Base-by-base conservation (phyloP, 2,329 filamentous ascomycete species). In the Aspergillus ochraceoroseus region DNA sequence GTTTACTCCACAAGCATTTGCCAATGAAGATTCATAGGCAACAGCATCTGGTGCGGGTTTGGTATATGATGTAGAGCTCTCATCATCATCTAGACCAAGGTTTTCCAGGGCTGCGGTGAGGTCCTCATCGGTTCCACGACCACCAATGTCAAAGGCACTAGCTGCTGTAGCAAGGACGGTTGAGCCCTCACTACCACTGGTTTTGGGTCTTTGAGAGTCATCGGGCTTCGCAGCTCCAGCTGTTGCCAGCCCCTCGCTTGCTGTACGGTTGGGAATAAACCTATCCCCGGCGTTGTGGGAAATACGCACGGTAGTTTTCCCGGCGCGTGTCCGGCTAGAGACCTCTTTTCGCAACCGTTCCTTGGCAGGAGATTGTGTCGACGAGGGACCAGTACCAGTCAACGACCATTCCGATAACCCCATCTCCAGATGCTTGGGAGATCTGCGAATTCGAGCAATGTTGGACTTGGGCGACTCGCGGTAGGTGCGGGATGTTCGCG, bases 391-490 rank as follows among this genome's bases (percentile, higher is more conserved):
- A 39, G 89, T 94, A 49, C 89, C 88, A 37, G 85, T 87, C 56
- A 98, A 75, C 12, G 86, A 80, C 74, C 90, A 96, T 63, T 98
- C 89, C 27, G 89, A 95, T 22, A 95, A 82, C 52, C 87, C 88
- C 27, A 95, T 78, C 67, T 96, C 90, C 26, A 96, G 77, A 64
- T 85, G 87, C 58, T 86, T 85, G 13, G 90, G 89, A 29, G 87
- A 89, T 43, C 82, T 76, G 41, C 79, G 77, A 28, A 71, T 71
- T 51, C 81, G 59, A 17, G 63, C 62, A 65, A 95, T 95, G 74
- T 95, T 96, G 44, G 89, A 95, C 74, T 96, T 96, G 62, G 89
- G 88, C 2, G 90, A 95, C 62, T 92, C 85, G 35, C 85, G 83
- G 65, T 86, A 83, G 27, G 77, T 72, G 27, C 64, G 62, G 28